These are phyloP conservation scores for Canavalia gladiata DNA, from an alignment of 306 rosid species.

Conservation along the genomic window DNA sequence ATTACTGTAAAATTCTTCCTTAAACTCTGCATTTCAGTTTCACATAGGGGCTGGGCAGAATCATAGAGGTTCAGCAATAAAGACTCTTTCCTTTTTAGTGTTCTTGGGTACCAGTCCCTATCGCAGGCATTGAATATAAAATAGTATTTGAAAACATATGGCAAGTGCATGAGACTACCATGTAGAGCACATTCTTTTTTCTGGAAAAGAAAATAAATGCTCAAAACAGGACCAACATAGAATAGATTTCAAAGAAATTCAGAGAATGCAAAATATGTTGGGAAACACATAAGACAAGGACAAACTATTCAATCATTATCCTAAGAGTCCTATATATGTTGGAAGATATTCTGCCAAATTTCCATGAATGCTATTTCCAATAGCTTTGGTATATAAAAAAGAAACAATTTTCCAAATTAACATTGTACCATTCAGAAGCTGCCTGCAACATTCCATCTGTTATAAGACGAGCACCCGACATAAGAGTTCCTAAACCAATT, in stretches of 20 bases:
- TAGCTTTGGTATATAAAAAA: slow-evolving; percentile 27
- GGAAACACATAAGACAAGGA: slow-evolving; percentile 21
- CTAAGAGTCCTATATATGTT: neutral
- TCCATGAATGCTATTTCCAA: slow-evolving; percentile 11
- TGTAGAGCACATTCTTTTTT: neutral
- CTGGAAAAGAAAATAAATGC: slow-evolving; percentile 1
- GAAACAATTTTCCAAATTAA: slow-evolving; percentile 20
- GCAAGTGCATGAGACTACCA: slow-evolving; percentile 35
- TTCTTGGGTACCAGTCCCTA: no score
- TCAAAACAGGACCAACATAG: slow-evolving; percentile 11
- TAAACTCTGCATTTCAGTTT: no score
- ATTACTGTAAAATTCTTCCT: no score
- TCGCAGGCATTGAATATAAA: slow-evolving; percentile 1
- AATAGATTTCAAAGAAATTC: slow-evolving; percentile 23
- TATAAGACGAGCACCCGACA: slow-evolving; percentile 90
- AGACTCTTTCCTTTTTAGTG: no score
- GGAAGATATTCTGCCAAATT: slow-evolving; percentile 24
- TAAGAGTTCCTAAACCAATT: slow-evolving; percentile 94
- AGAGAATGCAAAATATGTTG: neutral
- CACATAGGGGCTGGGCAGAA: no score
- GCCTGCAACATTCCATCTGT: slow-evolving; percentile 98
- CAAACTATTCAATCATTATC: slow-evolving; percentile 8
- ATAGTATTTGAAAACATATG: slow-evolving; percentile 24
- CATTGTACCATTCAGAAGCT: slow-evolving; percentile 90
- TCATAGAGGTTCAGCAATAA: no score